Percentiles rank a stretch among this genome's conserved stretches.
Conservation (phyloP, 257 asterid genomes). For the Perilla frutescens region DNA sequence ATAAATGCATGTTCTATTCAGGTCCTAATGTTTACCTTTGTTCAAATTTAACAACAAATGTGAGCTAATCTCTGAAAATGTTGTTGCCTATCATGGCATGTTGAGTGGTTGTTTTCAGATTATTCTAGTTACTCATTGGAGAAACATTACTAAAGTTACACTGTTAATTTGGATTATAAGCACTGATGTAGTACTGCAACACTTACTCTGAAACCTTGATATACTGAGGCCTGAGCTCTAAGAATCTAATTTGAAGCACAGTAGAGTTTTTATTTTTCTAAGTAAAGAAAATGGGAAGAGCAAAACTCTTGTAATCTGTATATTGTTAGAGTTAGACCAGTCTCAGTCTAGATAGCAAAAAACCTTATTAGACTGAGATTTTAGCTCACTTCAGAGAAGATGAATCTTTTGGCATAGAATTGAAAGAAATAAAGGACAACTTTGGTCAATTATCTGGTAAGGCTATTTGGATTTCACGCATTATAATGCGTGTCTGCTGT, state of each 20-base stretch:
- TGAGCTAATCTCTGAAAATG: constrained; percentile 18
- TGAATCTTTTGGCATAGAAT: constrained; percentile 5
- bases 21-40: neutral
- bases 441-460: no score
- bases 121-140: neutral
- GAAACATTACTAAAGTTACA: neutral
- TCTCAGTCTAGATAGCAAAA: no score
- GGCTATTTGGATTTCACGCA: neutral
- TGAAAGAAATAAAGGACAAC: neutral
- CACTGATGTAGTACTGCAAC: neutral
- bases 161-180: neutral
- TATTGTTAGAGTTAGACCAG: no score
- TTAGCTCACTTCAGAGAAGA: constrained; percentile 6
- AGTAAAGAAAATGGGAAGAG: neutral
- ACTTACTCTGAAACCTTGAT: neutral
- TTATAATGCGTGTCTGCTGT: constrained; percentile 1
- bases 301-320: no score
- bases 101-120: no score
- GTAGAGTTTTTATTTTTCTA: constrained; percentile 1
- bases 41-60: neutral
- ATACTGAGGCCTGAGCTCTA: neutral
- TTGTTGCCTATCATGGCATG: neutral
- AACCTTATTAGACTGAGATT: constrained; percentile 4
- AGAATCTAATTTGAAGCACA: constrained; percentile 1
- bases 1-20: neutral